These are phyloP conservation scores for Erysimum cheiri DNA, from an alignment of 441 rosid genomes.

Conservation along the genomic window DNA sequence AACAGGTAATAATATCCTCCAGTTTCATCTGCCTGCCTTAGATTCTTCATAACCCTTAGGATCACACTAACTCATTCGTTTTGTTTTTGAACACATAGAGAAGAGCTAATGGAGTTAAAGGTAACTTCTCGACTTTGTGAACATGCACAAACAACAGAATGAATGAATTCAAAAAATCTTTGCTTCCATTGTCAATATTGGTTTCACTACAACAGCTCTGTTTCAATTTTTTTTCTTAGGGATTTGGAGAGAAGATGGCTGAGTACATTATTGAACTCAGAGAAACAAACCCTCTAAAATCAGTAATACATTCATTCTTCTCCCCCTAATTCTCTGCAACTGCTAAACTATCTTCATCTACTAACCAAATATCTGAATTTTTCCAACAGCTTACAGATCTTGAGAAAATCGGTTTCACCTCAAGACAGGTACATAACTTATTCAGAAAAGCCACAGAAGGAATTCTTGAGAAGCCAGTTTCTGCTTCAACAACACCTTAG, in stretches of 20 bases:
- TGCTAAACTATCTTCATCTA: background rate
- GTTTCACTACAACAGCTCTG: conserved; percentile 13
- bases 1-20: conserved; percentile 53
- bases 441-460: conserved; percentile 69
- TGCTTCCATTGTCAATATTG: conserved; percentile 18
- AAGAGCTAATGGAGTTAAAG: conserved; percentile 79
- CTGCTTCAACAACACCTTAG: conserved; percentile 37
- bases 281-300: conserved; percentile 67
- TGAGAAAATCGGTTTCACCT: conserved; percentile 86
- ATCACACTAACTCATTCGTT: conserved; percentile 35
- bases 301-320: conserved; percentile 50
- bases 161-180: background rate
- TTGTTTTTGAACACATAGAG: conserved; percentile 55
- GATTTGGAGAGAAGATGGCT: conserved; percentile 84
- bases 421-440: conserved; percentile 77
- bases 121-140: conserved; percentile 41
- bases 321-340: background rate
- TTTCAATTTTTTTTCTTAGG: conserved; percentile 47
- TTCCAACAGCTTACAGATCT: conserved; percentile 73
- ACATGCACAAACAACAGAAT: background rate
- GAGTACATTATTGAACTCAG: conserved; percentile 78
- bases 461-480: conserved; percentile 46
- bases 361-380: background rate
- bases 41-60: background rate
- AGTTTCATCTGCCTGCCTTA: conserved; percentile 10